phyloP scores from a whole-genome alignment of 169 alveolate genomes.

The Plasmodium malariae region DNA sequence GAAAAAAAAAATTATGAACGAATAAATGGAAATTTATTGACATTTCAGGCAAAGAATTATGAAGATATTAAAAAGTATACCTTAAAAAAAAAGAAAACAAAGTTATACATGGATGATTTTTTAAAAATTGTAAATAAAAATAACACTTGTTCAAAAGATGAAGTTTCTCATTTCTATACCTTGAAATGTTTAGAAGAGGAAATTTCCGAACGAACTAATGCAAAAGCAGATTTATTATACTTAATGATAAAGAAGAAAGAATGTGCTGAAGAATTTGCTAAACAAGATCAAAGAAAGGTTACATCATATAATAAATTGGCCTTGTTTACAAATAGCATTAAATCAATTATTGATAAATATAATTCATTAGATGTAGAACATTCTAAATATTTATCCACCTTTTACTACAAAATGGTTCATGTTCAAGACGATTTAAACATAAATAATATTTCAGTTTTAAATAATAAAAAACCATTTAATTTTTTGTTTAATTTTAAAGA shows the following conservation, averaged over 20 bases:
- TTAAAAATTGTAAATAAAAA: conserved; percentile 3
- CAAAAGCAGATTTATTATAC: conserved; percentile 51
- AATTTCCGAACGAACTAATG: conserved; percentile 40
- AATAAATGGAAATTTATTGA: conserved; percentile 46
- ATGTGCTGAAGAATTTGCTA: conserved; percentile 22
- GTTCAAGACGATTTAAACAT: conserved; percentile 40
- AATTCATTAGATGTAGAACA: conserved; percentile 15
- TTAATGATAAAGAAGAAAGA: conserved; percentile 57
- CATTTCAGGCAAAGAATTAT: conserved; percentile 52
- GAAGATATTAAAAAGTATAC: conserved; percentile 41
- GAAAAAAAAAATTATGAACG: conserved; percentile 53
- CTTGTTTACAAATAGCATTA: conserved; percentile 22
- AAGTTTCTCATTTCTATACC: conserved; percentile 50
- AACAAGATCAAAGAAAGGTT: conserved; percentile 39
- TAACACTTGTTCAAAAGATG: conserved; percentile 20
- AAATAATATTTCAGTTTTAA: conserved; percentile 40
- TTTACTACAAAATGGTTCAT: conserved; percentile 44
- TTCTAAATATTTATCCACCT: conserved; percentile 40
- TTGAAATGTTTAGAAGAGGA: conserved; percentile 66
- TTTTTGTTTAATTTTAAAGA: conserved; percentile 51
- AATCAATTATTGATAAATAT: conserved; percentile 45
- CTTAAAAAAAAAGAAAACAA: conserved; percentile 54
- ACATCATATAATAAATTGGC: conserved; percentile 67
- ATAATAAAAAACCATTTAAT: conserved; percentile 46
- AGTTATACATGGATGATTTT: conserved; percentile 12